Percentiles rank a stretch among this genome's conserved stretches.
These are phyloP conservation scores for Leonotis leonurus DNA, from an alignment of 257 asterid genomes.

Conservation along the genomic window DNA sequence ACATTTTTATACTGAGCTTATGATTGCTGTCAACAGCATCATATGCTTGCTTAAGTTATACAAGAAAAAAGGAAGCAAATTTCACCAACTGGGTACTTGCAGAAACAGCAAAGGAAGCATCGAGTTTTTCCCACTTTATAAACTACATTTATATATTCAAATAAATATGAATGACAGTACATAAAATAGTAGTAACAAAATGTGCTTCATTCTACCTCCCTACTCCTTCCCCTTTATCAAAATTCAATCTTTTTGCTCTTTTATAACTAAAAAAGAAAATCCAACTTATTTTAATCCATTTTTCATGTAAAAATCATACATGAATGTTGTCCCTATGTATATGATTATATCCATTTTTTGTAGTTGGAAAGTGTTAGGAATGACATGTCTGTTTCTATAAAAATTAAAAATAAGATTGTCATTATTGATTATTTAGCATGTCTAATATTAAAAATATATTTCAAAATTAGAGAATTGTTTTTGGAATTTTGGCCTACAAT, in stretches of 20 bases:
- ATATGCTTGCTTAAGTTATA: conserved; percentile 46
- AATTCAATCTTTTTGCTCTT: not conserved
- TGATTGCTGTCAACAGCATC: conserved; percentile 43
- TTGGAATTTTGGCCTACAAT: too few relatives aligned
- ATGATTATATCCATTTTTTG: too few relatives aligned
- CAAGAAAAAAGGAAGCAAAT: conserved; percentile 25
- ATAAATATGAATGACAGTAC: conserved; percentile 22
- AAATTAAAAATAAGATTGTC: too few relatives aligned
- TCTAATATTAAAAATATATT: too few relatives aligned
- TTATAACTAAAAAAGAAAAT: not conserved
- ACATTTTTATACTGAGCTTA: conserved; percentile 33
- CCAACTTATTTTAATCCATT: not conserved
- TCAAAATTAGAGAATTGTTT: too few relatives aligned
- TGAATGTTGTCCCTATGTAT: not conserved
- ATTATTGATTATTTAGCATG: too few relatives aligned
- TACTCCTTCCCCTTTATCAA: not conserved
- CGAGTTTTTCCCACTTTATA: conserved; percentile 28
- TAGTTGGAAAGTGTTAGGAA: too few relatives aligned
- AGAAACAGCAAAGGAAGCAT: conserved; percentile 41
- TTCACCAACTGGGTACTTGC: conserved; percentile 59
- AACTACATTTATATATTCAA: not conserved
- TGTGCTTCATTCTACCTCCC: not conserved
- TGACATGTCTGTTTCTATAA: too few relatives aligned
- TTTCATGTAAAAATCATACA: not conserved
- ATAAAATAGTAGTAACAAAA: conserved; percentile 16